phyloP scores from a whole-genome alignment of 768 basidiomycete genomes.

The Kwoniella mangroviensis region DNA sequence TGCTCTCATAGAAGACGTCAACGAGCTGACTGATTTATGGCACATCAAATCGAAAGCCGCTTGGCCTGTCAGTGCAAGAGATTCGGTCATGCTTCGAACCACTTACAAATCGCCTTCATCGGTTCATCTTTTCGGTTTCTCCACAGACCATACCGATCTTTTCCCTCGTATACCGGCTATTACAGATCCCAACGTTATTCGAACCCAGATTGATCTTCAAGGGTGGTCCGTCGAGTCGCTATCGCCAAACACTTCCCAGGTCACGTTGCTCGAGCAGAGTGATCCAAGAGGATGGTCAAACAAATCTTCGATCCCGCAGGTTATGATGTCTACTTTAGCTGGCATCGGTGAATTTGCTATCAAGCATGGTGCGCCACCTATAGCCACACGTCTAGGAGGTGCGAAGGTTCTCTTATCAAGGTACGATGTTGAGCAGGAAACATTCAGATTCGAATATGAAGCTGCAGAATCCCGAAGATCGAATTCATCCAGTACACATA shows the following conservation, averaged over 20 bases:
- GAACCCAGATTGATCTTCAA: conserved; percentile 95
- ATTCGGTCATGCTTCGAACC: conserved; percentile 87
- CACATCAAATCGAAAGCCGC: conserved; percentile 86
- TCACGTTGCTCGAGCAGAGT: conserved; percentile 93
- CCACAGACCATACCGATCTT: conserved; percentile 82
- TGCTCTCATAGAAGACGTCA: conserved; percentile 81
- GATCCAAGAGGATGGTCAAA: conserved; percentile 97
- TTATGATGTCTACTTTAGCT: conserved; percentile 85
- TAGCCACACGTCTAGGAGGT: conserved; percentile 78
- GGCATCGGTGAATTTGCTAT: conserved; percentile 96
- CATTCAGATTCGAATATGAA: conserved; percentile 81
- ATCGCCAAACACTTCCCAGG: conserved; percentile 89
- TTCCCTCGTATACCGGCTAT: conserved; percentile 70
- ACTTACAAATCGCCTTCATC: conserved; percentile 96
- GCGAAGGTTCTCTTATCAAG: conserved; percentile 73
- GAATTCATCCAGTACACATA: conserved; percentile 49
- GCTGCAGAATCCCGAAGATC: conserved; percentile 57
- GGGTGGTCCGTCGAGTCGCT: conserved; percentile 97
- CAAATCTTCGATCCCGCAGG: conserved; percentile 89
- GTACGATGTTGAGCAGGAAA: conserved; percentile 85
- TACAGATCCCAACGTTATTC: conserved; percentile 77
- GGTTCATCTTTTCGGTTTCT: conserved; percentile 93
- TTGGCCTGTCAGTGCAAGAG: conserved; percentile 93
- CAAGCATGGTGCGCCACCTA: conserved; percentile 90
- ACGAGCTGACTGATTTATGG: conserved; percentile 80